A percentile compares a stretch with the other conserved stretches of the same genome.
These are phyloP conservation scores for Suillus sp. DNA, from an alignment of 768 basidiomycete genomes.

Conservation along the genomic window DNA sequence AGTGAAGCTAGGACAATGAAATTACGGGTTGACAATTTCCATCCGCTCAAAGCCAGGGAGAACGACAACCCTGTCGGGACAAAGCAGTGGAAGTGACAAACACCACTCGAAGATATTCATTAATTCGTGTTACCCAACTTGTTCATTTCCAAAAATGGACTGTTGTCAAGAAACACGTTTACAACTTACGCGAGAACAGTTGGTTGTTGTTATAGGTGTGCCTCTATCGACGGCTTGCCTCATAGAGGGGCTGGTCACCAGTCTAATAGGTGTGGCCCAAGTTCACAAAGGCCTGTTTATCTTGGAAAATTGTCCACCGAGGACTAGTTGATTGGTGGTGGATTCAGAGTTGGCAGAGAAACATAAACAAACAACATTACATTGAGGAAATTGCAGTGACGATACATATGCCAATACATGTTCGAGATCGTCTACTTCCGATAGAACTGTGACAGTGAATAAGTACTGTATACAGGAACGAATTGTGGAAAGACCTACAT, in stretches of 20 bases:
- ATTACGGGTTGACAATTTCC: constrained; percentile 13
- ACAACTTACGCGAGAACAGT: constrained; percentile 14
- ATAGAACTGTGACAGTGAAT: constrained; percentile 60
- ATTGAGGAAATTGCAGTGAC: constrained; percentile 21
- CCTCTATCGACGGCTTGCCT: too few species aligned
- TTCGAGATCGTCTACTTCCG: constrained; percentile 57
- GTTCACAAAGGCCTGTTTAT: constrained; percentile 13
- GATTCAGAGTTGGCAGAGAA: constrained; percentile 19
- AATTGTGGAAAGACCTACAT: constrained; percentile 54
- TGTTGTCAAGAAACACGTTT: constrained; percentile 11
- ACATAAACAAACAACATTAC: constrained; percentile 30
- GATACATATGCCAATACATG: constrained; percentile 25
- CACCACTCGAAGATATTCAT: not conserved
- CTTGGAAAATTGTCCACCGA: constrained; percentile 7
- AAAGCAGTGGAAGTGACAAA: constrained; percentile 22
- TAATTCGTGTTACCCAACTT: constrained; percentile 5
- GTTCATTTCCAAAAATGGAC: constrained; percentile 19
- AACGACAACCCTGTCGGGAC: constrained; percentile 19
- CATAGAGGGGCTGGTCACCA: too few species aligned
- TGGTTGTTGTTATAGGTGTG: constrained; percentile 8
- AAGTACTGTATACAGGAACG: constrained; percentile 17
- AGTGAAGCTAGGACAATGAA: constrained; percentile 9
- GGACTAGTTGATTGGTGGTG: constrained; percentile 14
- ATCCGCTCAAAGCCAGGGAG: constrained; percentile 7
- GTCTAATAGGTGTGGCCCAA: too few species aligned